These are phyloP conservation scores for Crepidotus sp. DNA, from an alignment of 1,284 basidiomycete species.

Conservation along the genomic window DNA sequence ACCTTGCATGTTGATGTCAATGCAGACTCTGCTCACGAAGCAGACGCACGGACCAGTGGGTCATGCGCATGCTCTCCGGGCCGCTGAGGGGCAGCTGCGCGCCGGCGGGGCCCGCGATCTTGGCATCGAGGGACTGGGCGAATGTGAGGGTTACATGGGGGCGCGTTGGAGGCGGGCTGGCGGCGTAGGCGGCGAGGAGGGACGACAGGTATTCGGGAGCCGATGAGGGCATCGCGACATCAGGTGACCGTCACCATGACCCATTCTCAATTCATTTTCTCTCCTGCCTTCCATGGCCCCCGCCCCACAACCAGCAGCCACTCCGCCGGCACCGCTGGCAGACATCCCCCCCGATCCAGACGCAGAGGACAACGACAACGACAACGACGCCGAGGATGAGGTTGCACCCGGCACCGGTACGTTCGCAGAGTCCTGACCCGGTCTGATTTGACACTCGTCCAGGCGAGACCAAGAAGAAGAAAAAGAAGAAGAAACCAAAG, in stretches of 20 bases:
- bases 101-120: slow-evolving; percentile 75
- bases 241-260: slow-evolving; percentile 6
- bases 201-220: slow-evolving; percentile 23
- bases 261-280: neutral
- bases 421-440: neutral
- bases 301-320: neutral
- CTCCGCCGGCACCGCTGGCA: neutral
- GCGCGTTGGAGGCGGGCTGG: slow-evolving; percentile 21
- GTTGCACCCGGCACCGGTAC: slow-evolving; percentile 10
- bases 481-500: slow-evolving; percentile 91
- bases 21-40: slow-evolving; percentile 18
- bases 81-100: slow-evolving; percentile 80
- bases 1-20: slow-evolving; percentile 38
- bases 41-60: slow-evolving; percentile 88
- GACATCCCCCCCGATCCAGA: slow-evolving; percentile 11
- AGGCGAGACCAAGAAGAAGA: slow-evolving; percentile 54
- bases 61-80: slow-evolving; percentile 86
- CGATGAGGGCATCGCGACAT: neutral
- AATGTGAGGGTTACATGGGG: slow-evolving; percentile 83
- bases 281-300: neutral
- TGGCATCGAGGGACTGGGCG: slow-evolving; percentile 90
- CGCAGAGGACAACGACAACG: slow-evolving; percentile 13
- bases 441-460: neutral
- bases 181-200: slow-evolving; percentile 22
- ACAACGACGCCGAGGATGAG: slow-evolving; percentile 17